Conservation (phyloP, 805 yeast genomes). For the Nakazawaea siamensis region DNA sequence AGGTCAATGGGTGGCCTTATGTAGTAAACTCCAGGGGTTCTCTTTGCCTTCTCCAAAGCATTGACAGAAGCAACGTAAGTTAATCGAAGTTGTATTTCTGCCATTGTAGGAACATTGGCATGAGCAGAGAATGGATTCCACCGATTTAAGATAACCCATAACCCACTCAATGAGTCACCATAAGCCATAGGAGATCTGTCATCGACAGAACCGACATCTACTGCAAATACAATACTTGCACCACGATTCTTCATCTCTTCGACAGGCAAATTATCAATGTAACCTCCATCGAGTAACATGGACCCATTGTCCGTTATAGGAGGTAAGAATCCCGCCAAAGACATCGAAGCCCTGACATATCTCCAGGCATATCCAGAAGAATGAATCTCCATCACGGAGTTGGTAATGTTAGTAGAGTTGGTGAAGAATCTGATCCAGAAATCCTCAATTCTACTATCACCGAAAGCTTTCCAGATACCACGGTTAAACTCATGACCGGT, state of each 20-base stretch:
- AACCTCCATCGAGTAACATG: conserved; percentile 94
- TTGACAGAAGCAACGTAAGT: conserved; percentile 95
- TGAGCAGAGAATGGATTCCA: conserved; percentile 84
- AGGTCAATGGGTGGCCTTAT: conserved; percentile 90
- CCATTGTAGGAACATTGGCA: conserved; percentile 89
- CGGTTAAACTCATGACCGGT: conserved; percentile 97
- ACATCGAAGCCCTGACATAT: conserved; percentile 92
- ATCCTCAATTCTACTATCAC: conserved; percentile 88
- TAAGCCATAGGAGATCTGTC: conserved; percentile 84
- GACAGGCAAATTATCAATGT: conserved; percentile 89
- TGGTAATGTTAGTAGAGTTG: conserved; percentile 91
- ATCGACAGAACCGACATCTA: conserved; percentile 93
- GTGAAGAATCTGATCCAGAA: conserved; percentile 88
- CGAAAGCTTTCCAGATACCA: conserved; percentile 96
- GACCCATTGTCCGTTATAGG: conserved; percentile 83
- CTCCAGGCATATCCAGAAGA: conserved; percentile 93
- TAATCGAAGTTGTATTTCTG: conserved; percentile 86
- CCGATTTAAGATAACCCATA: conserved; percentile 82
- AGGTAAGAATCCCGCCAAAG: conserved; percentile 88
- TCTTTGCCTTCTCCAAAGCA: conserved; percentile 83
- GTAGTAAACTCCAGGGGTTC: conserved; percentile 76
- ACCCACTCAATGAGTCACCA: conserved; percentile 89
- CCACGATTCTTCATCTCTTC: conserved; percentile 87
- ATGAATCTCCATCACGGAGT: conserved; percentile 92
- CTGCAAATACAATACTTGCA: conserved; percentile 80